Evolutionary conservation across 495 filamentous ascomycete genomes (phyloP), one percentile per base, ranked within the genome.

Genomic region (Aspergillus carlsbadensis): DNA sequence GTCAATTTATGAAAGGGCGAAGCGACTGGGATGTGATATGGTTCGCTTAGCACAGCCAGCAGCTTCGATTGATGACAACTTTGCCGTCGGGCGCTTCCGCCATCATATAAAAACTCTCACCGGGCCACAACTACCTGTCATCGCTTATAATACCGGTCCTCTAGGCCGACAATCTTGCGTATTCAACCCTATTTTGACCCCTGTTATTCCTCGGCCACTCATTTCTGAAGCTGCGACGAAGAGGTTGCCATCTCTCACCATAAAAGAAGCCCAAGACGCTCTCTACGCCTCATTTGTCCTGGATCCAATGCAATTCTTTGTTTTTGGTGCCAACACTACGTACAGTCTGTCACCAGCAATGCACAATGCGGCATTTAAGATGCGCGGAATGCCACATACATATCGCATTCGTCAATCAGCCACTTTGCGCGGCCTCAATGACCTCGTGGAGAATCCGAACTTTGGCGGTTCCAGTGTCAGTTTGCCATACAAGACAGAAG

Each of bases 401-500:
- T 92, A 86, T 65, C 85, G 78, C 73, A 82, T 54, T 31, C 87
- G 90, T 65, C 80, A 84, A 50, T 90, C 85, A 15, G 70, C 80
- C 4, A 81, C 84, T 0, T 68, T 91, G 2, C 83, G 87, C 33
- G 80, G 82, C n/a, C 64, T 92, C 6, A 81, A 85, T 61, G 75
- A 80, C 22, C 76, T 91, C 11, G 80, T 84, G 14, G 75, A 82
- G 37, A 80, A 86, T 56, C 80, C 82, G 14, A 69, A 83, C 34
- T 92, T 91, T 65, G 89, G 88, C 8, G 89, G 89, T 11, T 84
- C 84, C n/a, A 84, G 82, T 60, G 80, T 93, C 52, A 82, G 84
- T 10, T 77, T 87, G 11, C 88, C 88, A 3, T 91, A 87, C 73
- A 91, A 91, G 59, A 84, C 88, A 2, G 84, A 86, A 65, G 81